Conservation (phyloP, 306 rosid species). For the Pyrus pyrifolia region DNA sequence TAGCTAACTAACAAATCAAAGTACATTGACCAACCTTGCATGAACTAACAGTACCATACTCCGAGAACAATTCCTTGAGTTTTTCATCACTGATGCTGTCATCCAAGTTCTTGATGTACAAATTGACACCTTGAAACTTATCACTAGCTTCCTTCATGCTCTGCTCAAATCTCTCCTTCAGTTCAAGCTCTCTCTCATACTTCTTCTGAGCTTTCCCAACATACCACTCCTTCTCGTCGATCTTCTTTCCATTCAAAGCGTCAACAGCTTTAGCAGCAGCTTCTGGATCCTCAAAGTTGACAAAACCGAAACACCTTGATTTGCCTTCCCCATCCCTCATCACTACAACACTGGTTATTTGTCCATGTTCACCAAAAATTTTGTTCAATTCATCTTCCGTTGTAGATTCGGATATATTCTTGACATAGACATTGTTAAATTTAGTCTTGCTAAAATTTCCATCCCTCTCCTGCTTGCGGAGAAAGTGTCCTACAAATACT, state of each 20-base stretch:
- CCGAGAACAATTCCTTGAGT: conserved; percentile 44
- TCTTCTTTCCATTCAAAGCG: conserved; percentile 44
- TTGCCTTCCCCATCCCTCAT: conserved; percentile 65
- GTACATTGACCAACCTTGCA: conserved; percentile 42
- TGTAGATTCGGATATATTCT: conserved; percentile 45
- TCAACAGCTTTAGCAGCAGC: conserved; percentile 69
- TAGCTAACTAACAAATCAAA: background rate
- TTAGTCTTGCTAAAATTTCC: conserved; percentile 31
- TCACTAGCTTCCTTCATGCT: conserved; percentile 49
- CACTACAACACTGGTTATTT: conserved; percentile 38
- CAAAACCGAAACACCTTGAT: conserved; percentile 71
- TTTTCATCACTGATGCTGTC: conserved; percentile 60
- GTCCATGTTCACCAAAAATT: conserved; percentile 22
- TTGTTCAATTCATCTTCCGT: conserved; percentile 49
- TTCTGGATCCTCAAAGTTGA: conserved; percentile 54
- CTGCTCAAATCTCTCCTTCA: conserved; percentile 60
- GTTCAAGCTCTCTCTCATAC: conserved; percentile 54
- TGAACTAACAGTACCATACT: conserved; percentile 50
- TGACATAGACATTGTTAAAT: conserved; percentile 58
- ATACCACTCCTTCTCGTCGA: conserved; percentile 67
- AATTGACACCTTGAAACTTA: conserved; percentile 51
- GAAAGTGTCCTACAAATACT: conserved; percentile 61
- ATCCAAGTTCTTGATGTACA: conserved; percentile 71
- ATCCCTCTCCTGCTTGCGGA: conserved; percentile 59
- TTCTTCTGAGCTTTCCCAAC: conserved; percentile 70